Evolutionary conservation across 345 rosid genomes (phyloP).

Genomic region (Pugionium dolabratum): DNA sequence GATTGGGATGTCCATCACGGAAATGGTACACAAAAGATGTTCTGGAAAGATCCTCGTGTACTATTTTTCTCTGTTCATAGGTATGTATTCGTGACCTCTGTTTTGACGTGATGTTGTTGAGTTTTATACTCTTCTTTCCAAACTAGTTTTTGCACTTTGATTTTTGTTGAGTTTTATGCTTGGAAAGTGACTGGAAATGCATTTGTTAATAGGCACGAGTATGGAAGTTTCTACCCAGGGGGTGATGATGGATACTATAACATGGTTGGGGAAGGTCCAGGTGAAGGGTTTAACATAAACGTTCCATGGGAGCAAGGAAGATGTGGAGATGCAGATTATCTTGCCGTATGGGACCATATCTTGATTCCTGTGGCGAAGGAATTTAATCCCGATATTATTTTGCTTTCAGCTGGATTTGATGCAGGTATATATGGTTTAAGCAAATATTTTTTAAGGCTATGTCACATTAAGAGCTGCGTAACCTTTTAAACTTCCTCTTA

Average conservation of each 20-base stretch:
- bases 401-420: conserved; percentile 93
- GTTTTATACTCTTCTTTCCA: neutral
- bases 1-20: conserved; percentile 99
- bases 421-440: conserved; percentile 56
- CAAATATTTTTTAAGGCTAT: neutral
- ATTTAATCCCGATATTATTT: conserved; percentile 73
- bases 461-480: neutral
- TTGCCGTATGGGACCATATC: conserved; percentile 90
- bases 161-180: conserved; percentile 3
- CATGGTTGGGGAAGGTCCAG: conserved; percentile 88
- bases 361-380: conserved; percentile 81
- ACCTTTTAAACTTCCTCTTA: conserved; percentile 25
- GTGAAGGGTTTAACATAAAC: conserved; percentile 89
- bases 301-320: conserved; percentile 90
- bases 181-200: conserved; percentile 21
- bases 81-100: conserved; percentile 35
- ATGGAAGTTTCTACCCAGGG: conserved; percentile 78
- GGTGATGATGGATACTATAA: conserved; percentile 77
- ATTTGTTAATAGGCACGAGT: conserved; percentile 62
- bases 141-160: neutral
- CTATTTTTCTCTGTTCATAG: conserved; percentile 98
- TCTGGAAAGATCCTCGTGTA: conserved; percentile 90
- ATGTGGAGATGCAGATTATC: conserved; percentile 91
- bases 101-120: neutral
- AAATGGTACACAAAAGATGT: conserved; percentile 89